Base-by-base conservation (phyloP, 805 yeast genomes). In the Zygosaccharomyces siamensis region DNA sequence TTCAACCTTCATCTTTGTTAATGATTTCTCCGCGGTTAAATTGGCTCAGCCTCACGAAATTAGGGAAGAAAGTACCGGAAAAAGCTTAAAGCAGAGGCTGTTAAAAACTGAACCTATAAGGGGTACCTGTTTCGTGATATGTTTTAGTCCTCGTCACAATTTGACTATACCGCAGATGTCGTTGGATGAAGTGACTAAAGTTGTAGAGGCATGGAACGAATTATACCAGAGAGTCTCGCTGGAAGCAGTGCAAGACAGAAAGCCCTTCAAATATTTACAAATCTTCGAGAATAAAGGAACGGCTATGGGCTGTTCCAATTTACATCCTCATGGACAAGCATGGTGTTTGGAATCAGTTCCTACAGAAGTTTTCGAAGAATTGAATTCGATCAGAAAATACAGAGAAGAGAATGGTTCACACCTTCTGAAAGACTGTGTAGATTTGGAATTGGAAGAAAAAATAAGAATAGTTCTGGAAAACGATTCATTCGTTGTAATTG, bases 311-410 rank as follows among this genome's bases (percentile, higher is more conserved):
- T 84, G 90, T 60, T 83, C 89, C 3, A 84, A 84, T 60, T 84
- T 88, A 2, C 92, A 84, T 66, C 89, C 90, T 6, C 92, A 84
- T 60, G 88, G 90, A 24, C 92, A 84, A 68, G 87, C 85, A 11
- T 84, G 92, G 92, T 79, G 84, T 65, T 71, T 83, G 47, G 82
- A 77, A 53, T 64, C 73, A 5, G 69, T 83, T 11, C 90, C 92
- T 5, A 78, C 78, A 32, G 89, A 84, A 67, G 86, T 85, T 7
- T 73, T 71, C 18, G 71, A 74, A 46, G 89, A 84, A 63, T 69
- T 81, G 43, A 64, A 59, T 3, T 72, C 79, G 43, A 72, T 84
- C 72, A 63, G 61, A 1, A 69, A 72, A 38, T 84, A 84, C 61
- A 56, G 62, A 8, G 62, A 69, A 49, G 59, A 71, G 48, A 67